A percentile compares a stretch with the other conserved stretches of the same genome.
Conservation (phyloP, 163 green algal species). For the Scenedesmus sp. region DNA sequence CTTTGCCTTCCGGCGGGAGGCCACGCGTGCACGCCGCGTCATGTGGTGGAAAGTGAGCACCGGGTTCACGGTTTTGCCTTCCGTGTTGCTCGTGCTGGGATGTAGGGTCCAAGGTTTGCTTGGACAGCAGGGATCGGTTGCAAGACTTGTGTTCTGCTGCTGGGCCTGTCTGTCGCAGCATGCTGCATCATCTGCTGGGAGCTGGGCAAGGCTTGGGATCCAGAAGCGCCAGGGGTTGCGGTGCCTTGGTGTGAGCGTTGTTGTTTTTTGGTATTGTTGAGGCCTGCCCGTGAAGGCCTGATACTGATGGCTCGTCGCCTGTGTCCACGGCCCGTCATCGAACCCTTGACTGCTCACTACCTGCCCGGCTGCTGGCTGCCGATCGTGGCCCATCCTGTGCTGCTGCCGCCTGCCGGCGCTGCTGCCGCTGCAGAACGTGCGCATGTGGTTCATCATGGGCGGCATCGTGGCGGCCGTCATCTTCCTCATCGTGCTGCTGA, state of each 20-base stretch:
- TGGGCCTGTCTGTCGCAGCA: no score
- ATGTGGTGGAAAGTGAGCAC: conserved; percentile 84
- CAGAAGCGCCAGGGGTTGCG: no score
- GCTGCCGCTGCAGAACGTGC: conserved; percentile 65
- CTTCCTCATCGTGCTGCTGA: conserved; percentile 75
- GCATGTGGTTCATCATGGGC: conserved; percentile 66
- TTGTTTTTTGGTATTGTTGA: no score
- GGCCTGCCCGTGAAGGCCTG: no score
- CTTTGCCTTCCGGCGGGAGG: conserved; percentile 86
- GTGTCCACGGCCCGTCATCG: no score
- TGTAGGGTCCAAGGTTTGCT: neutral
- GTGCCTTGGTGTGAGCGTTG: no score
- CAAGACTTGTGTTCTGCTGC: neutral
- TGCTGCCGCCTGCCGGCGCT: neutral
- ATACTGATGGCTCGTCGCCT: no score
- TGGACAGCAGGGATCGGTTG: neutral
- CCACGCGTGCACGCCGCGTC: conserved; percentile 69
- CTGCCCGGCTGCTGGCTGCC: neutral
- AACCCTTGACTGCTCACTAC: no score
- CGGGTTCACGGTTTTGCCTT: neutral
- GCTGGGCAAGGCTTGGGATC: neutral
- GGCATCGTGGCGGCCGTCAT: conserved; percentile 66
- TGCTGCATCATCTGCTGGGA: neutral
- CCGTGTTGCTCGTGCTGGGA: neutral
- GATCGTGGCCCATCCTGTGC: neutral